Base-by-base conservation (phyloP, 2,329 filamentous ascomycete species). In the Botryotinia globosa region DNA sequence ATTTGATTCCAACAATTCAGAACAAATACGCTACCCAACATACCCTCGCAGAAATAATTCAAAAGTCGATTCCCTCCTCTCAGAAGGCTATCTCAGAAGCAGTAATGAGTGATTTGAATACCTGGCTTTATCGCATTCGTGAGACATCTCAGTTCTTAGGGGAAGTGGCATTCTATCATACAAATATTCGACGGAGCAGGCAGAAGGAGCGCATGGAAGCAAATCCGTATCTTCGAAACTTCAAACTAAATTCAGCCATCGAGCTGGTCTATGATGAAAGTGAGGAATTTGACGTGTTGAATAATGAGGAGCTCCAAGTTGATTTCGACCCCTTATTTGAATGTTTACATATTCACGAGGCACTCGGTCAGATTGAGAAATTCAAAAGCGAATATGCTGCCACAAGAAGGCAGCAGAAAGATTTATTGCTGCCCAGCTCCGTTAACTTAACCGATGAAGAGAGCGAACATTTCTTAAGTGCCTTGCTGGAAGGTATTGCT, bases 131-230 rank as follows among this genome's bases (percentile, higher is more conserved):
- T 79, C 91, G 93, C 34, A 97, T 99, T 75, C 90, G 96, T 78
- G 96, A 99, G 82, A 97, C 94, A 29, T 98, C 96, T 1, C 95
- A 98, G 77, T 98, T 97, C 75, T 84, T 99, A 12, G 96, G 96
- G 7, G 96, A 99, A 81, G 93, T 99, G 10, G 94, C 96, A 6
- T 97, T 99, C 80, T 98, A 97, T 80, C 94, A 98, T 80, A 99
- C 96, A 0, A 92, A 98, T 78, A 88, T 97, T 80, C 90, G 96
- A 62, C 89, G 95, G 75, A 89, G 90, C 37, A 88, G 95, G 68
- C 94, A 97, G 79, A 92, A 94, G 80, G 91, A 97, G 78, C 89
- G 96, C 32, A 88, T 92, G 14, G 92, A 97, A 76, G 87, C 89
- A 32, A 90, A 94, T 74, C 85, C 89, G 0, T 59, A 59, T 37